These are phyloP conservation scores for Metarhizium humberi DNA, from an alignment of 2,329 filamentous ascomycete genomes.

Conservation along the genomic window DNA sequence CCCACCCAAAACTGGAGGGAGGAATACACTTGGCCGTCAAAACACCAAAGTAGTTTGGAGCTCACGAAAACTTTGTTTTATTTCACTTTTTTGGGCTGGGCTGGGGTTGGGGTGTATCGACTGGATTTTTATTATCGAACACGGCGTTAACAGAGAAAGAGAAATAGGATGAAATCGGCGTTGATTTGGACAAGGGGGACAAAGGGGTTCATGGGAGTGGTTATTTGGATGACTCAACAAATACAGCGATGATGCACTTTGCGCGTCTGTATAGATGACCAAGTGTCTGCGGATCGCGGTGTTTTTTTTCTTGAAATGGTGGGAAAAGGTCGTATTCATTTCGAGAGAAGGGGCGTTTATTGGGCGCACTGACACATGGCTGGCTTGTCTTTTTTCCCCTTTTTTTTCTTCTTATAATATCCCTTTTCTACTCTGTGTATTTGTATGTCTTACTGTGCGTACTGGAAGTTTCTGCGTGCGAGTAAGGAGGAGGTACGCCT, in stretches of 20 bases:
- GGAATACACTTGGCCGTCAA: not conserved
- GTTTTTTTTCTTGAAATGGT: not conserved
- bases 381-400: not conserved
- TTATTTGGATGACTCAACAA: not conserved
- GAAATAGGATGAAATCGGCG: constrained; percentile 1
- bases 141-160: constrained; percentile 1
- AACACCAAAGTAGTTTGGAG: not conserved
- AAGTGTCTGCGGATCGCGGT: not conserved
- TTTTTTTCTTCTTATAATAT: not conserved
- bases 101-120: not conserved
- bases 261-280: constrained; percentile 2
- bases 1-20: not conserved
- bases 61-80: not conserved
- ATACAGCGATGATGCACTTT: constrained; percentile 1
- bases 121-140: not conserved
- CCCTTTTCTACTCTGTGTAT: constrained; percentile 1
- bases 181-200: constrained; percentile 3
- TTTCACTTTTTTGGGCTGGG: not conserved
- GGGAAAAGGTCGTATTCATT: not conserved
- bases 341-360: constrained; percentile 3
- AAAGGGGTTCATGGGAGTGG: not conserved
- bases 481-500: not conserved
- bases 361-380: not conserved
- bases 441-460: not conserved
- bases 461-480: not conserved